A percentile compares a stretch with the other conserved stretches of the same genome.
These are phyloP conservation scores for Coemansia umbellata DNA, from an alignment of 192 early-diverging fungal species.

Conservation along the genomic window DNA sequence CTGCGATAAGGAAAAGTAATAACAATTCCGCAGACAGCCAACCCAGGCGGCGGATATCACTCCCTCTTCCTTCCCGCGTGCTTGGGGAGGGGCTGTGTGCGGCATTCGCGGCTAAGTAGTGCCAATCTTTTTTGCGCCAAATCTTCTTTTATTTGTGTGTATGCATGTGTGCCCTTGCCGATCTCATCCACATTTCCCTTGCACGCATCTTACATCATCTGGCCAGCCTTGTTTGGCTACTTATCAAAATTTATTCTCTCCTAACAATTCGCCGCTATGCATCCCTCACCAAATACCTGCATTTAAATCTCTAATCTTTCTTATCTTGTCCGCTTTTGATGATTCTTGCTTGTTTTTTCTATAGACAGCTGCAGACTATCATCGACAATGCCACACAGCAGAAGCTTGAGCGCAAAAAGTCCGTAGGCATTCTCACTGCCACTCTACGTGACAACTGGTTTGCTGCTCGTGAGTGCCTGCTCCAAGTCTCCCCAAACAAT, in stretches of 20 bases:
- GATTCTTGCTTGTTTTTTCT: neutral
- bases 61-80: no score
- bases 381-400: conserved; percentile 55
- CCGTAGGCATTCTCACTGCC: conserved; percentile 57
- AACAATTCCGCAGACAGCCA: no score
- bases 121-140: neutral
- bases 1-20: no score
- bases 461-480: conserved; percentile 55
- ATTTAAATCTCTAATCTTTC: no score
- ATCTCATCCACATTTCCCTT: neutral
- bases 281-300: no score
- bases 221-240: no score
- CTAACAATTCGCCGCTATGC: no score
- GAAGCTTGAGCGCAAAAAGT: conserved; percentile 32
- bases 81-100: no score
- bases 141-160: neutral
- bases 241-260: no score
- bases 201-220: neutral
- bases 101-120: neutral
- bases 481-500: conserved; percentile 59
- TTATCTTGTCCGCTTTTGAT: neutral
- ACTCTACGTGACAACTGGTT: conserved; percentile 55
- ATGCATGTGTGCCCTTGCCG: neutral
- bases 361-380: conserved; percentile 65
- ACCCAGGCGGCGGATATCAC: no score